Percentiles rank a stretch among this genome's conserved stretches.
Conservation (phyloP, 1,139 yeast species). For the Pichia terricola region DNA sequence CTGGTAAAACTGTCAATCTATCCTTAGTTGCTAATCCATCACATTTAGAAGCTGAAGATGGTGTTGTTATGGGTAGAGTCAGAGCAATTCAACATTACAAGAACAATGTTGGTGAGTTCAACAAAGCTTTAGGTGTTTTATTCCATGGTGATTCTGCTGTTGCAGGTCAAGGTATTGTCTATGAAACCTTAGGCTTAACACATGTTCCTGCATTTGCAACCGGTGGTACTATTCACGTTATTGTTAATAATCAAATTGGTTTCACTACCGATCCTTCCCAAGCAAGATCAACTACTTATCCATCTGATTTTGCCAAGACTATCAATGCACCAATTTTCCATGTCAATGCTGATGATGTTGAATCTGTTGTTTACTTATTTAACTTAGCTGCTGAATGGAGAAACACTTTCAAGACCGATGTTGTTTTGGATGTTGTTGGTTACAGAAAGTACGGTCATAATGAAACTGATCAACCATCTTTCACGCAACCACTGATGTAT, state of each 20-base stretch:
- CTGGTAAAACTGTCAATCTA: slow-evolving; percentile 92
- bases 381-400: slow-evolving; percentile 99
- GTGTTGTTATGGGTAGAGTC: slow-evolving; percentile 96
- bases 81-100: slow-evolving; percentile 93
- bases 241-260: slow-evolving; percentile 97
- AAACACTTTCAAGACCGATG: slow-evolving; percentile 92
- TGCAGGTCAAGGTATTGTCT: slow-evolving; percentile 98
- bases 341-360: slow-evolving; percentile 97
- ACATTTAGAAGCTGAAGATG: slow-evolving; percentile 98
- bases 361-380: slow-evolving; percentile 84
- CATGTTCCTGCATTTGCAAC: slow-evolving; percentile 91
- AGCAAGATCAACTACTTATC: slow-evolving; percentile 96
- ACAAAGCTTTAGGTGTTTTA: slow-evolving; percentile 85
- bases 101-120: slow-evolving; percentile 69
- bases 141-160: slow-evolving; percentile 99
- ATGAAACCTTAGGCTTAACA: slow-evolving; percentile 94
- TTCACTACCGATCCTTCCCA: slow-evolving; percentile 98
- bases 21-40: slow-evolving; percentile 98
- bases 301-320: slow-evolving; percentile 94
- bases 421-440: slow-evolving; percentile 92
- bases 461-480: slow-evolving; percentile 98
- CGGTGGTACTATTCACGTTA: slow-evolving; percentile 96
- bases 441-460: slow-evolving; percentile 99
- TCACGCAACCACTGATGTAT: slow-evolving; percentile 98
- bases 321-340: slow-evolving; percentile 98